These are phyloP conservation scores for Ambrosia artemisiifolia DNA, from an alignment of 129 eudicot genomes.

Conservation along the genomic window DNA sequence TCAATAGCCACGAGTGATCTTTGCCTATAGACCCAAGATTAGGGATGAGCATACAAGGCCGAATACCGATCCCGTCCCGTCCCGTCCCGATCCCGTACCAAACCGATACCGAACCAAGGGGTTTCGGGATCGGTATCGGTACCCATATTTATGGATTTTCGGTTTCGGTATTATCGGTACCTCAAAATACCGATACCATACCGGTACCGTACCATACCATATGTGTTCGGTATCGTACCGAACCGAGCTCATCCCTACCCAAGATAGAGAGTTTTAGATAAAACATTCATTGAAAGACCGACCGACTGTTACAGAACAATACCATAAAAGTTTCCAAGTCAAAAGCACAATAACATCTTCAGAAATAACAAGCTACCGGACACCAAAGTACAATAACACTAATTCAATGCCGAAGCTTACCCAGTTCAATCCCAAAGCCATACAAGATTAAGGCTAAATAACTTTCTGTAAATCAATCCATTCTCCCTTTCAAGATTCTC, in stretches of 20 bases:
- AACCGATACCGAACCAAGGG: no score
- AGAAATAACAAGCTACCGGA: slow-evolving; percentile 15
- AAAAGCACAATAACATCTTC: slow-evolving; percentile 19
- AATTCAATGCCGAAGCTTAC: slow-evolving; percentile 13
- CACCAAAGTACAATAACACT: slow-evolving; percentile 12
- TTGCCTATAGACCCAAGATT: not conserved
- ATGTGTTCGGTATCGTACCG: no score
- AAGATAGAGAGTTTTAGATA: not conserved
- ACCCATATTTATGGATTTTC: no score
- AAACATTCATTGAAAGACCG: slow-evolving; percentile 16
- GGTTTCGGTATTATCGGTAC: no score
- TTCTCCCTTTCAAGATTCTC: slow-evolving; percentile 86
- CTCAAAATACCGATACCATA: no score
- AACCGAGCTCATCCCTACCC: no score
- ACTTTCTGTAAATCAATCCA: slow-evolving; percentile 46
- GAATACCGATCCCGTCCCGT: no score
- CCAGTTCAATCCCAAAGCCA: slow-evolving; percentile 15
- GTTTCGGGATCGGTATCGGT: no score
- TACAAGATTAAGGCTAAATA: slow-evolving; percentile 4
- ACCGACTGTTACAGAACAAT: slow-evolving; percentile 13
- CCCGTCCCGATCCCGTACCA: no score
- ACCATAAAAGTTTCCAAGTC: slow-evolving; percentile 21
- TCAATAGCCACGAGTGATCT: not conserved
- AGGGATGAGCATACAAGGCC: no score
- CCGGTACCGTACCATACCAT: no score